Conservation (phyloP, 768 basidiomycete species). For the Mycena vitilis region DNA sequence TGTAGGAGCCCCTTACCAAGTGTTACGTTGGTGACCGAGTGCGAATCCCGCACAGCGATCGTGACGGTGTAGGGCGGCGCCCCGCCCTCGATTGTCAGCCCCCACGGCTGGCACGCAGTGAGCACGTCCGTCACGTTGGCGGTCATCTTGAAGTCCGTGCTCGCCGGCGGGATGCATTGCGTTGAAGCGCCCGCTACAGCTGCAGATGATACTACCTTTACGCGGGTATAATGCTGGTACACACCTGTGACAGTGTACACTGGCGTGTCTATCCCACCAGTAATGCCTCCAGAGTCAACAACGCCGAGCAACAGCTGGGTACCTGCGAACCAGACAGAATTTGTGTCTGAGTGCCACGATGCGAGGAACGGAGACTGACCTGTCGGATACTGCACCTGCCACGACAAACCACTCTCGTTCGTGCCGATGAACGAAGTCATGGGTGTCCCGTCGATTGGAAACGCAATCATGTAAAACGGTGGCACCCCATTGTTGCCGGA, state of each 20-base stretch:
- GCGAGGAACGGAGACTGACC: constrained; percentile 45
- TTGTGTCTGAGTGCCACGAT: not conserved
- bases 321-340: constrained; percentile 42
- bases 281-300: constrained; percentile 55
- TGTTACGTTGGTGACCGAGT: constrained; percentile 50
- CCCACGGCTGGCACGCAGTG: constrained; percentile 54
- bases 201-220: constrained; percentile 9
- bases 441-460: constrained; percentile 51
- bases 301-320: constrained; percentile 55
- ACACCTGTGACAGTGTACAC: constrained; percentile 47
- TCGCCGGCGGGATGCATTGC: constrained; percentile 42
- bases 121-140: constrained; percentile 48
- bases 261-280: constrained; percentile 45
- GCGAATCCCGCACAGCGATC: constrained; percentile 46
- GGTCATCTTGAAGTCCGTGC: constrained; percentile 44
- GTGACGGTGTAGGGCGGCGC: constrained; percentile 53
- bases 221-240: constrained; percentile 15
- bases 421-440: constrained; percentile 50
- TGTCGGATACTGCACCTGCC: constrained; percentile 53
- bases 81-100: constrained; percentile 52
- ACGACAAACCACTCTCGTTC: constrained; percentile 49
- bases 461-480: constrained; percentile 60
- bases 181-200: constrained; percentile 44
- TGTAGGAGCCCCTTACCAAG: constrained; percentile 34
- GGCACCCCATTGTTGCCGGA: constrained; percentile 32